Evolutionary conservation across 2,329 filamentous ascomycete species (phyloP).

Genomic region (Nigrospora sphaerica): DNA sequence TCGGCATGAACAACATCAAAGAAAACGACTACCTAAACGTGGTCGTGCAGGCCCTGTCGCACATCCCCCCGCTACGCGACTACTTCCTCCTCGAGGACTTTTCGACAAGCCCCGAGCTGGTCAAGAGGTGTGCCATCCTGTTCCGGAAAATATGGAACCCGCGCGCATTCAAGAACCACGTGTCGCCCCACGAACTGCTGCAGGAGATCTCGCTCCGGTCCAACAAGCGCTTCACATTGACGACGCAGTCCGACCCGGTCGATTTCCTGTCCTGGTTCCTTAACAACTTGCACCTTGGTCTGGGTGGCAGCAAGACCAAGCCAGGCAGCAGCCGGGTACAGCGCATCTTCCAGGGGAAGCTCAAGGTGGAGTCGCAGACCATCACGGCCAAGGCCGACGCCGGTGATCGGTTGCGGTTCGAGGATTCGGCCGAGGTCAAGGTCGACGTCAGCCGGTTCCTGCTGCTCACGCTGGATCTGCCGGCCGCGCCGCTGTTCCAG

Average conservation of each 20-base stretch:
- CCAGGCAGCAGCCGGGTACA: conserved; percentile 83
- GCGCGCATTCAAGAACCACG: conserved; percentile 90
- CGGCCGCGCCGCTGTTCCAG: conserved; percentile 88
- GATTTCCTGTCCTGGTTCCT: conserved; percentile 98
- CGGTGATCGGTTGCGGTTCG: conserved; percentile 82
- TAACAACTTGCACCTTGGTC: conserved; percentile 85
- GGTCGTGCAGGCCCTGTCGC: conserved; percentile 82
- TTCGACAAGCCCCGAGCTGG: conserved; percentile 64
- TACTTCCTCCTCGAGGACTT: conserved; percentile 87
- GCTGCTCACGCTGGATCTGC: conserved; percentile 88
- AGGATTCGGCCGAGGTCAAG: conserved; percentile 78
- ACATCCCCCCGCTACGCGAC: conserved; percentile 84
- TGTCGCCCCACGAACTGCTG: conserved; percentile 92
- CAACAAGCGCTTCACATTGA: conserved; percentile 87
- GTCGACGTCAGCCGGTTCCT: conserved; percentile 75
- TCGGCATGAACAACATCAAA: conserved; percentile 99
- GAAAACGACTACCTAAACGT: conserved; percentile 99
- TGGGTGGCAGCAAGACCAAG: conserved; percentile 84
- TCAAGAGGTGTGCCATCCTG: conserved; percentile 79
- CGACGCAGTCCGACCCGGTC: conserved; percentile 86
- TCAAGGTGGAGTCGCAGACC: conserved; percentile 87
- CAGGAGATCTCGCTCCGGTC: conserved; percentile 89
- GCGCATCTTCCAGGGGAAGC: conserved; percentile 83
- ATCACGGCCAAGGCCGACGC: conserved; percentile 88
- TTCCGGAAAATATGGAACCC: conserved; percentile 98